Evolutionary conservation across 768 basidiomycete species (phyloP), one percentile per base, ranked within the genome.

Genomic region (Lanmaoa pseudosensibilis): DNA sequence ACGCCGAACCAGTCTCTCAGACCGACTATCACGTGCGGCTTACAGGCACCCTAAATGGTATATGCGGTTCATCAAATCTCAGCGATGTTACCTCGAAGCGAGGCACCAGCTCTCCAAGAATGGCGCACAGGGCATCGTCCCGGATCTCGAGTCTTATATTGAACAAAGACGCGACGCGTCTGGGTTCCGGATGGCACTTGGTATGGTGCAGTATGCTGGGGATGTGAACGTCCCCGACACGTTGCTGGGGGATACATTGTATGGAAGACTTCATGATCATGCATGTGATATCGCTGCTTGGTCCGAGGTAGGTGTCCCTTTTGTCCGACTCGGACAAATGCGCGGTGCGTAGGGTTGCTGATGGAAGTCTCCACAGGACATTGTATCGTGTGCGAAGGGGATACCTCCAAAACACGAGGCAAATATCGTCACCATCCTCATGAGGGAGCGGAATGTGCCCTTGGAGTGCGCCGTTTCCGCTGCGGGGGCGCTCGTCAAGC

Each of bases 361-460:
- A 58, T 30, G 37, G 37, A 53, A 0, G 23, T 0, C 4, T 5
- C 10, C 27, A 48, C 59, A 88, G 87, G 87, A 88, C 60, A 75
- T 87, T 6, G 73, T 80, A 1, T 78, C 84, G 1, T 87, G 78
- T 65, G 66, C 66, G 5, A 83, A 82, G 61, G 69, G 73, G 16
- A 72, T 79, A 32, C 79, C 79, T 59, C 65, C 66, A 30, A 62
- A 41, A 40, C 72, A 65, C 45, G 61, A 65, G 25, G 73, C 77
- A 30, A 86, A 84, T 54, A 64, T 86, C 36, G 74, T 88, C 41
- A 69, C 75, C 4, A 65, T 86, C 33, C 71, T 86, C 19, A 80
- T 79, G 74, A 55, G 61, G 23, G 69, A 80, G 21, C 73, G 75
- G 10, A 68, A 67, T 19, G 66, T 82, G 23, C 75, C 81, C 0